Evolutionary conservation across 495 filamentous ascomycete species (phyloP).

Genomic region (Parathielavia hyrcaniae): DNA sequence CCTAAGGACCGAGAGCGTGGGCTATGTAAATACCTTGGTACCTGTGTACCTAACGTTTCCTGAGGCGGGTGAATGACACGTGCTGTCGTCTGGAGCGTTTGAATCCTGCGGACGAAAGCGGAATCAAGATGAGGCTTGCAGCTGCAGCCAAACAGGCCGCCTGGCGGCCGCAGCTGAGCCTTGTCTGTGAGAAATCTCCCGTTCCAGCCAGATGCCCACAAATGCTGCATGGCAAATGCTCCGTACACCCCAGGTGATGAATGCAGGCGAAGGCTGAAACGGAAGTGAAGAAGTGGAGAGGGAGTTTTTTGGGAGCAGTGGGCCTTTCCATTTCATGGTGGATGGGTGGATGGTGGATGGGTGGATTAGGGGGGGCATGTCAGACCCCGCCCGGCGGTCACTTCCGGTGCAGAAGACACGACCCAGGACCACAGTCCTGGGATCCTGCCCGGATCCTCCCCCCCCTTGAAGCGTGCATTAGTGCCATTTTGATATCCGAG

Average conservation of each 20-base stretch:
- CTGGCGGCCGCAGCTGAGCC: too few relatives aligned
- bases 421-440: constrained; percentile 26
- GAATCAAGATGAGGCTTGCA: background rate
- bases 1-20: background rate
- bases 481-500: constrained; percentile 13
- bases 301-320: background rate
- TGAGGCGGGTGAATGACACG: too few relatives aligned
- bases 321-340: background rate
- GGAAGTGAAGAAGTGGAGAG: background rate
- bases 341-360: too few relatives aligned
- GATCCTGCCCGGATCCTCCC: constrained; percentile 22
- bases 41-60: too few relatives aligned
- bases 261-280: too few relatives aligned
- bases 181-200: too few relatives aligned
- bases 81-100: too few relatives aligned
- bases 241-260: too few relatives aligned
- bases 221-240: background rate
- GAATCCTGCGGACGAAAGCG: background rate
- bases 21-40: too few relatives aligned
- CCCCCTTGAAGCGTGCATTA: constrained; percentile 43
- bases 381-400: constrained; percentile 18
- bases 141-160: background rate
- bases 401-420: constrained; percentile 21
- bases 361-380: background rate
- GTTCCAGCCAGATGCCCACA: background rate